Conservation (phyloP, 1,284 basidiomycete species). For the Fistulinella staudtii region DNA sequence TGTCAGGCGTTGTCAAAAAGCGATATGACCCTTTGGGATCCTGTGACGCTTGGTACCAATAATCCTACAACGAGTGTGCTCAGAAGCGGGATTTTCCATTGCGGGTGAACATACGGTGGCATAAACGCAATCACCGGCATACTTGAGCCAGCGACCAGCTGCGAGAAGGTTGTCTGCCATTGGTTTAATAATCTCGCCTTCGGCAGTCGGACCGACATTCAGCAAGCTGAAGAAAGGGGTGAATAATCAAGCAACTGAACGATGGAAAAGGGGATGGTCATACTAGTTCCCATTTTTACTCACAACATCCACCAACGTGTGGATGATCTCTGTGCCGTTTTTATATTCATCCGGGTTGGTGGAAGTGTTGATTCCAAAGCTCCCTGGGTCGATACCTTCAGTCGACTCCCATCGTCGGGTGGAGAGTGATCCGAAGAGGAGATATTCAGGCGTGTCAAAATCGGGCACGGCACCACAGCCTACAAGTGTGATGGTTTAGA, state of each 20-base stretch:
- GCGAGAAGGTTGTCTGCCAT: conserved; percentile 46
- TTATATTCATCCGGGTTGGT: conserved; percentile 47
- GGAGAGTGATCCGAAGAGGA: conserved; percentile 48
- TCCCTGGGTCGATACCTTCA: conserved; percentile 49
- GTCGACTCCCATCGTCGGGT: conserved; percentile 54
- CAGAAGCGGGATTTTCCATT: too few species aligned
- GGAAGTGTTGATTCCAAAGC: conserved; percentile 42
- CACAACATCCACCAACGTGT: conserved; percentile 50
- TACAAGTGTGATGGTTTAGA: conserved; percentile 9
- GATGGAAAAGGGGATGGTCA: conserved; percentile 11
- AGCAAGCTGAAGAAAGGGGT: conserved; percentile 38
- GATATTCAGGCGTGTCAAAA: conserved; percentile 61
- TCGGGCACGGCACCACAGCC: conserved; percentile 45
- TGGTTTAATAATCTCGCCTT: conserved; percentile 47
- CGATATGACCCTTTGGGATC: conserved; percentile 39
- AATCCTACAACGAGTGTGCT: conserved; percentile 30
- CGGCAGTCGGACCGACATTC: conserved; percentile 52
- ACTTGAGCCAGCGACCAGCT: conserved; percentile 48
- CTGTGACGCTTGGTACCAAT: conserved; percentile 42
- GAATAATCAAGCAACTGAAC: neutral
- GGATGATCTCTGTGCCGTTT: conserved; percentile 46
- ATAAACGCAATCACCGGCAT: conserved; percentile 49
- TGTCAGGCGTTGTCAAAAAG: conserved; percentile 46
- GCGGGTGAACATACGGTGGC: conserved; percentile 44
- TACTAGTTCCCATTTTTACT: conserved; percentile 56